phyloP scores from a whole-genome alignment of 2,329 filamentous ascomycete genomes.

The Coleophoma crateriformis region DNA sequence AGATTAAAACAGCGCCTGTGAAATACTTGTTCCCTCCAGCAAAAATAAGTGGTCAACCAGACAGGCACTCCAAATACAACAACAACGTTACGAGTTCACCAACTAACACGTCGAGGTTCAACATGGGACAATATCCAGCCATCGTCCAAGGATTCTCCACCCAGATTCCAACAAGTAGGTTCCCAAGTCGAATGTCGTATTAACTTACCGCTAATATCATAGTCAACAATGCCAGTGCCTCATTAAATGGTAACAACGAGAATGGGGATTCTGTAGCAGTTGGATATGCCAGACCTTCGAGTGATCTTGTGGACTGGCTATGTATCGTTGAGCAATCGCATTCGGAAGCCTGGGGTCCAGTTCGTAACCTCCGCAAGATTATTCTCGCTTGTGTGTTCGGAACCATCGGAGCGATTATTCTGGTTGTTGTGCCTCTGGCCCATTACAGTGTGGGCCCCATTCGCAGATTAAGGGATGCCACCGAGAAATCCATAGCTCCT shows the following conservation, averaged over 20 bases:
- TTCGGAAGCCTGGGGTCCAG: constrained; percentile 70
- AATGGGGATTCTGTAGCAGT: constrained; percentile 64
- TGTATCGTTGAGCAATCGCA: constrained; percentile 73
- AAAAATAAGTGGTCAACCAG: constrained; percentile 28
- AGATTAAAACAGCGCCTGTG: constrained; percentile 39
- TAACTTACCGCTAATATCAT: background rate
- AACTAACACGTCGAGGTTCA: constrained; percentile 48
- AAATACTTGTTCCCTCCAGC: constrained; percentile 57
- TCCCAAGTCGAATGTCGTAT: too few species aligned
- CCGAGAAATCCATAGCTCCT: constrained; percentile 23
- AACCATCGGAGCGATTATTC: constrained; percentile 65
- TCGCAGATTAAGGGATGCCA: constrained; percentile 22
- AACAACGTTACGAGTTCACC: constrained; percentile 1
- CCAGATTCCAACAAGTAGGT: constrained; percentile 28
- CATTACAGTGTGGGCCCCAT: constrained; percentile 76
- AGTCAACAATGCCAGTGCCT: constrained; percentile 63
- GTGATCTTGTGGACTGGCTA: constrained; percentile 71
- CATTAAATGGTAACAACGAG: constrained; percentile 69
- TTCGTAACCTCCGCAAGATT: constrained; percentile 70
- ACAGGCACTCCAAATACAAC: constrained; percentile 42
- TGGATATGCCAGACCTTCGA: constrained; percentile 70
- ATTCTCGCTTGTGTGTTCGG: constrained; percentile 82
- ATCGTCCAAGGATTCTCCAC: constrained; percentile 54
- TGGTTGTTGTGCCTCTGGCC: constrained; percentile 72
- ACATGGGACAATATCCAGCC: constrained; percentile 55